phyloP scores from a whole-genome alignment of 805 yeast species.

The Spathaspora hagerdaliae region DNA sequence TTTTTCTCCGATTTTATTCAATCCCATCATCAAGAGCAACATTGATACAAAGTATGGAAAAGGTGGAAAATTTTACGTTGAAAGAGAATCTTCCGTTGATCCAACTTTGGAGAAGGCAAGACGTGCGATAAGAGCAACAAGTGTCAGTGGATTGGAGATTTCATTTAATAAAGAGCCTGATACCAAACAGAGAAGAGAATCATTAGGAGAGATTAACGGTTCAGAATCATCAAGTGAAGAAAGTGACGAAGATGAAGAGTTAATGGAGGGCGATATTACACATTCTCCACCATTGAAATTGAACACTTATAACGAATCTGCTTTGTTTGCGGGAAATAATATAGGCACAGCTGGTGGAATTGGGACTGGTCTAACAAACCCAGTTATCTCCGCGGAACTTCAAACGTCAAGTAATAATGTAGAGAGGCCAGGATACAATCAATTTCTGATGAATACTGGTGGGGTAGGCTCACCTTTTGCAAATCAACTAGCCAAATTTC shows the following conservation, averaged over 20 bases:
- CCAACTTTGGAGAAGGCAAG: constrained; percentile 15
- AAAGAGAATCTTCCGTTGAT: constrained; percentile 23
- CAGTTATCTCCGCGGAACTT: neutral
- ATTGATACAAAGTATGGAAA: constrained; percentile 82
- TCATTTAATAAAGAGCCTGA: constrained; percentile 8
- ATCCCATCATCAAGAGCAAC: constrained; percentile 69
- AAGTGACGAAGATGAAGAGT: constrained; percentile 36
- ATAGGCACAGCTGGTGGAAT: neutral
- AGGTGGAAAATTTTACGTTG: constrained; percentile 87
- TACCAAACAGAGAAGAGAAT: constrained; percentile 3
- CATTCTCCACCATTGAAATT: constrained; percentile 24
- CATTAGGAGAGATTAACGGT: constrained; percentile 10
- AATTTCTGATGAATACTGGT: constrained; percentile 7
- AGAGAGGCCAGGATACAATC: constrained; percentile 1
- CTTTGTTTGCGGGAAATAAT: neutral
- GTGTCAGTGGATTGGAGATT: constrained; percentile 26
- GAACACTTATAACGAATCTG: constrained; percentile 13
- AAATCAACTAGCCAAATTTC: constrained; percentile 8
- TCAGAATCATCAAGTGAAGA: constrained; percentile 10
- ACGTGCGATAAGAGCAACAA: constrained; percentile 28
- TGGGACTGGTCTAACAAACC: neutral
- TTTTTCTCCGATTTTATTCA: constrained; percentile 79
- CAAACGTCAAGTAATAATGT: neutral
- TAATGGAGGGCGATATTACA: constrained; percentile 10
- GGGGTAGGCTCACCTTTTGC: constrained; percentile 15